These are phyloP conservation scores for Aspergillus persii DNA, from an alignment of 2,329 filamentous ascomycete genomes.

Conservation along the genomic window DNA sequence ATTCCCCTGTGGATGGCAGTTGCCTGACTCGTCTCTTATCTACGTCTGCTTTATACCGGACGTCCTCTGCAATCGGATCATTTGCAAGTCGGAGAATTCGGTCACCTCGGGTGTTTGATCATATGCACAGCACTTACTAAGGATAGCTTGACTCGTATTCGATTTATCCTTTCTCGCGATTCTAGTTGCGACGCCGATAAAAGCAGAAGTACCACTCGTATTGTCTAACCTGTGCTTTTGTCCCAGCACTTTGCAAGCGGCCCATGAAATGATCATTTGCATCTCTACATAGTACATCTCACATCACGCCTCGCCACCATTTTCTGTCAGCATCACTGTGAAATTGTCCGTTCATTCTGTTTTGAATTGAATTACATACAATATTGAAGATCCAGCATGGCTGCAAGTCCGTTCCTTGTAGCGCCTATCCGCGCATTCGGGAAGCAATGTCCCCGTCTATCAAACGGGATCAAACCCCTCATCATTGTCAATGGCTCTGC, in stretches of 20 bases:
- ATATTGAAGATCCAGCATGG: conserved; percentile 10
- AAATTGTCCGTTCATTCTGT: neutral
- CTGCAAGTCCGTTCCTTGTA: conserved; percentile 9
- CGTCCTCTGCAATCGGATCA: neutral
- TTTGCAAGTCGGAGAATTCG: neutral
- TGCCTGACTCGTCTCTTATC: conserved; percentile 1
- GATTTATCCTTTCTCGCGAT: neutral
- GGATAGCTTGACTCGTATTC: neutral
- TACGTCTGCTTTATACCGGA: neutral
- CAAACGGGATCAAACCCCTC: neutral
- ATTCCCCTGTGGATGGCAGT: conserved; percentile 8
- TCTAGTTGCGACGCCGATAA: no score
- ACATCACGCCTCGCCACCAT: neutral
- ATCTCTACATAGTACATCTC: neutral
- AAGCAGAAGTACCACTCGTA: no score
- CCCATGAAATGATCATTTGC: neutral
- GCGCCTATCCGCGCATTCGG: conserved; percentile 10
- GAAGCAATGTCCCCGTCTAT: conserved; percentile 5
- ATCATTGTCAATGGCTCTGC: neutral
- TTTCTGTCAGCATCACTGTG: neutral
- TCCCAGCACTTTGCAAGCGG: neutral
- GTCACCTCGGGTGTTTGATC: neutral
- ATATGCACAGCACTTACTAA: neutral
- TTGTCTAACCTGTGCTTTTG: no score
- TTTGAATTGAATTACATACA: neutral